These are phyloP conservation scores for Piloderma croceum DNA, from an alignment of 768 basidiomycete genomes.

Conservation along the genomic window DNA sequence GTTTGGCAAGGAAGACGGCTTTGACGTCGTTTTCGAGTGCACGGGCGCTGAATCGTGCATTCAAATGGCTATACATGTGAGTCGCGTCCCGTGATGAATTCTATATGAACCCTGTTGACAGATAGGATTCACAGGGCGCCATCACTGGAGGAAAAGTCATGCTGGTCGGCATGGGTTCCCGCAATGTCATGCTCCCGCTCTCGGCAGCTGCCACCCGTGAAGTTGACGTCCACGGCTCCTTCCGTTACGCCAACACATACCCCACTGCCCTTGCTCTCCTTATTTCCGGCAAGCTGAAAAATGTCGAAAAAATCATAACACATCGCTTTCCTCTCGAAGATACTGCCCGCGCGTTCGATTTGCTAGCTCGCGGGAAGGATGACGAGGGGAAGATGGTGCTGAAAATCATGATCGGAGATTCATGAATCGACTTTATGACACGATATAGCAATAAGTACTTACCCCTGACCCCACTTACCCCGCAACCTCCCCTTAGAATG, in stretches of 20 bases:
- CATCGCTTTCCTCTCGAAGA: constrained; percentile 67
- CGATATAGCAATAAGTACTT: no score
- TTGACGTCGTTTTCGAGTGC: constrained; percentile 92
- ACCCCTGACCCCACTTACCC: no score
- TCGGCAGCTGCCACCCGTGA: constrained; percentile 79
- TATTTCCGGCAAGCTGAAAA: constrained; percentile 53
- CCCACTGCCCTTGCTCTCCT: constrained; percentile 78
- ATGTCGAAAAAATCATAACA: constrained; percentile 71
- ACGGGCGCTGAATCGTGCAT: constrained; percentile 91
- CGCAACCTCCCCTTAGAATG: constrained; percentile 4
- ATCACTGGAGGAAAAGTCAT: constrained; percentile 83
- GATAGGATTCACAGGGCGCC: constrained; percentile 51
- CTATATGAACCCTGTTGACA: constrained; percentile 4
- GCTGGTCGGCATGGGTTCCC: constrained; percentile 94
- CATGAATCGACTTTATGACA: constrained; percentile 13
- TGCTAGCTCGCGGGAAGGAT: constrained; percentile 72
- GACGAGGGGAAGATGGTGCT: constrained; percentile 77
- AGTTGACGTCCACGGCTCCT: constrained; percentile 89
- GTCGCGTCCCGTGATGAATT: constrained; percentile 29
- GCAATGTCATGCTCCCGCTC: constrained; percentile 76
- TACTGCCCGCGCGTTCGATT: constrained; percentile 73
- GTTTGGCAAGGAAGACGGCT: constrained; percentile 68
- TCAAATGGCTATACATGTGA: constrained; percentile 84
- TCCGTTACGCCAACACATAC: constrained; percentile 89
- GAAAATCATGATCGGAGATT: constrained; percentile 76